These are phyloP conservation scores for Aulographum hederae DNA, from an alignment of 2,329 filamentous ascomycete species.

Conservation along the genomic window DNA sequence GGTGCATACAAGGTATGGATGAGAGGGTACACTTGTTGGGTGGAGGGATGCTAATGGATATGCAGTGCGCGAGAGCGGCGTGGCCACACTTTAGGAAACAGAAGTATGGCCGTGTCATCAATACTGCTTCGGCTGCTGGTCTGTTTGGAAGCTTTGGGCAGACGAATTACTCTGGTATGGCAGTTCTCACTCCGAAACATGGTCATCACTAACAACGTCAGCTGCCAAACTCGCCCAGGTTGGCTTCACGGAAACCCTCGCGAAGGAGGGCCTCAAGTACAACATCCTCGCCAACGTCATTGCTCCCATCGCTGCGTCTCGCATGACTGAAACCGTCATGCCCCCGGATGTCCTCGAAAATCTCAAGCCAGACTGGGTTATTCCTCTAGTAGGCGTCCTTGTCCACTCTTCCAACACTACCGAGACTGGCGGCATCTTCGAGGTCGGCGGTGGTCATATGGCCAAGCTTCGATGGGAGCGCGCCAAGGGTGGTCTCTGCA, in stretches of 20 bases:
- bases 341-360: constrained; percentile 64
- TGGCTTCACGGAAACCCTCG: constrained; percentile 83
- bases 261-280: constrained; percentile 86
- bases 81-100: constrained; percentile 98
- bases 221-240: constrained; percentile 83
- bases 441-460: constrained; percentile 71
- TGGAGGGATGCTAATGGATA: too few species aligned
- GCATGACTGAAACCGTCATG: constrained; percentile 84
- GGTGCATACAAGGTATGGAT: constrained; percentile 74
- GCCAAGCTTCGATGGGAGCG: constrained; percentile 86
- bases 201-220: constrained; percentile 12
- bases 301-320: constrained; percentile 74
- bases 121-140: constrained; percentile 89
- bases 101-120: constrained; percentile 93
- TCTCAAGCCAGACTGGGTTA: constrained; percentile 76
- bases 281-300: constrained; percentile 85
- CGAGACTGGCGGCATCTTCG: constrained; percentile 73
- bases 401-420: constrained; percentile 64
- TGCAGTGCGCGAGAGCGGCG: constrained; percentile 64
- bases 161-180: constrained; percentile 70
- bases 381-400: constrained; percentile 68
- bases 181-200: background rate
- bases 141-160: constrained; percentile 93
- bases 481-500: constrained; percentile 66
- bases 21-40: background rate